These are phyloP conservation scores for Oryza officinalis DNA, from an alignment of 176 grass and related monocot species.

Conservation along the genomic window DNA sequence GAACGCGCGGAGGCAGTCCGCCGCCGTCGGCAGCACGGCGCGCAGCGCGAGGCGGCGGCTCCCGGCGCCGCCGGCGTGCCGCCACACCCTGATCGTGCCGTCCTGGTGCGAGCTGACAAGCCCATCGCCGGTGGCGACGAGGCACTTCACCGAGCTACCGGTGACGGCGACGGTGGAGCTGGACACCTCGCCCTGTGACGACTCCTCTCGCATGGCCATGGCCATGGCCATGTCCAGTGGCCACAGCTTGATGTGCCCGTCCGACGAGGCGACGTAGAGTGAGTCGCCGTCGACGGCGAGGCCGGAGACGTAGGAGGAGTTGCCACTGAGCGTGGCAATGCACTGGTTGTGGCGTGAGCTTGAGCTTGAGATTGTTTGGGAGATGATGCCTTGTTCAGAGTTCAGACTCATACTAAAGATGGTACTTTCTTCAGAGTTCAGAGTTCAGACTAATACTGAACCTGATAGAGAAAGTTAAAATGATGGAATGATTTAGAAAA, in stretches of 20 bases:
- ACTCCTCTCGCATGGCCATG: background rate
- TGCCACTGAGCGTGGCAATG: conserved; percentile 54
- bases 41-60: conserved; percentile 21
- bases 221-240: background rate
- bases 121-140: conserved; percentile 34
- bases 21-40: conserved; percentile 59
- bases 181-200: background rate
- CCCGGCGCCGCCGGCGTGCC: background rate
- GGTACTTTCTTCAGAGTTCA: background rate
- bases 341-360: conserved; percentile 28
- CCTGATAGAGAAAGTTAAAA: background rate
- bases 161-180: conserved; percentile 29
- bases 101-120: conserved; percentile 75
- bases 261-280: conserved; percentile 53
- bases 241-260: conserved; percentile 59
- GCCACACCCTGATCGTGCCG: conserved; percentile 71
- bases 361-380: conserved; percentile 23
- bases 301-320: conserved; percentile 66
- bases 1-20: conserved; percentile 52
- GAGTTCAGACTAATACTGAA: background rate
- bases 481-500: conserved; percentile 12
- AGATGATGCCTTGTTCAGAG: background rate
- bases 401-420: background rate
- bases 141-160: conserved; percentile 56
- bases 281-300: conserved; percentile 40